A percentile compares a stretch with the other conserved stretches of the same genome.
Evolutionary conservation across 2,329 filamentous ascomycete species (phyloP).

Genomic region (Fusarium guadeloupense): DNA sequence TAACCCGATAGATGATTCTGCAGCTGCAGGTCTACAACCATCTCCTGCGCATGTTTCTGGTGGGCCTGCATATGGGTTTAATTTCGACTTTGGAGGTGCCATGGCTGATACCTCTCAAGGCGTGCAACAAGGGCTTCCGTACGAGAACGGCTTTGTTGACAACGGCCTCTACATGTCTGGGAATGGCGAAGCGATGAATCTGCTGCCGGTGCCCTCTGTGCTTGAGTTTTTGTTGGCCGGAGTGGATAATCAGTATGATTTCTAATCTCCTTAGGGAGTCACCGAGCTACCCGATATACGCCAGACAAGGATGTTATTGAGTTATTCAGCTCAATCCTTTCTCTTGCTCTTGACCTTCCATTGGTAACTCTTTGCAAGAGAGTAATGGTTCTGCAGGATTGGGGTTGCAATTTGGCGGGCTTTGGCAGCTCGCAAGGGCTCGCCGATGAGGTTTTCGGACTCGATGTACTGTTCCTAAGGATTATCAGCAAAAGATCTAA

Average conservation of each 20-base stretch:
- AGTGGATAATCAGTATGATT: slow-evolving; percentile 42
- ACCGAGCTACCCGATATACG: no score
- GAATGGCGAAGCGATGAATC: slow-evolving; percentile 17
- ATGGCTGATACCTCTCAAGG: slow-evolving; percentile 4
- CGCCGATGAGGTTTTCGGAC: slow-evolving; percentile 40
- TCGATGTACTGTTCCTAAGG: slow-evolving; percentile 40
- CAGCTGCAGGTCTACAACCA: slow-evolving; percentile 12
- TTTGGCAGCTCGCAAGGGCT: slow-evolving; percentile 36
- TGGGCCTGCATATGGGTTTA: slow-evolving; percentile 22
- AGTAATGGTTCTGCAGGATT: slow-evolving; percentile 32
- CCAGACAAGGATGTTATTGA: no score
- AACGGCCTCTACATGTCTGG: slow-evolving; percentile 20
- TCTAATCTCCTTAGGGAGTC: slow-evolving; percentile 8
- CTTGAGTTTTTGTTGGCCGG: slow-evolving; percentile 47
- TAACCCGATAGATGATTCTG: slow-evolving; percentile 7
- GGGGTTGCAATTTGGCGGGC: slow-evolving; percentile 28
- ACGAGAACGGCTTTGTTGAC: slow-evolving; percentile 25
- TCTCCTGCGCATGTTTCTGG: background rate
- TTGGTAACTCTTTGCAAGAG: slow-evolving; percentile 33
- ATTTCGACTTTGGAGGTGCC: slow-evolving; percentile 23
- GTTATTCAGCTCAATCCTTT: background rate
- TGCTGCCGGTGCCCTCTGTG: slow-evolving; percentile 44
- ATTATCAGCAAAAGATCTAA: slow-evolving; percentile 4
- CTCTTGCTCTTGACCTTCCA: slow-evolving; percentile 33
- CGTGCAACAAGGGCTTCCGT: slow-evolving; percentile 15